Evolutionary conservation across 83 land plant species (phyloP), one percentile per base, ranked within the genome.

Genomic region (Thuja plicata): DNA sequence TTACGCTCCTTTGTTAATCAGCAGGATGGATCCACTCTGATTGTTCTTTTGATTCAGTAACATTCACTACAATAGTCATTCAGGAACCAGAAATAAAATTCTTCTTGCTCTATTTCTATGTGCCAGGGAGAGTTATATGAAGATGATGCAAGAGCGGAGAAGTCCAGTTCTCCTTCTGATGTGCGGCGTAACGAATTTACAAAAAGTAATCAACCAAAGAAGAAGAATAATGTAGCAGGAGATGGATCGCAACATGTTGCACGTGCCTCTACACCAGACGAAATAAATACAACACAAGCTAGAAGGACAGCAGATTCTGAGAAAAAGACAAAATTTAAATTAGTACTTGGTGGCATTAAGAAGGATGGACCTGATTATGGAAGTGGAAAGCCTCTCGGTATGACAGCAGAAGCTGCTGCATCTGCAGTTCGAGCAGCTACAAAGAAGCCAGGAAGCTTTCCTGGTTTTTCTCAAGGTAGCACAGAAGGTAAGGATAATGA

Each of bases 271-370:
- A 38, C 54, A 24, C 50, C 85, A 45, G 54, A 82, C 45, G 85
- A 46, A 27, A 82, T 88, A 11, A 71, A 34, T 30, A 19, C 79
- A 54, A 79, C 52, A 34, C 83, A 85, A 34, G 73, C 76, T 24
- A 87, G 84, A 34, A 87, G 54, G 24, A 32, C 91, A 24, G 43
- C 32, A 85, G 94, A 91, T 60, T 87, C 85, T 57, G 92, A 95
- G 10, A 95, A 89, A 89, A 92, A 93, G 78, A 95, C 92, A 85
- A 95, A 92, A 86, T 94, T 94, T 79, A 92, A 93, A 88, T 91
- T 94, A 93, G 89, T 93, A 48, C 77, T 94, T 19, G 89, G 92
- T 87, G 92, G 91, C 87, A 85, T 90, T 43, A 94, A 91, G 87
- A 94, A 92, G 89, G 96, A 92, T 43, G 85, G 70, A 83, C 88